Percentiles rank a stretch among this genome's conserved stretches.
These are phyloP conservation scores for Scytalidium sp. DNA, from an alignment of 2,329 filamentous ascomycete species.

Conservation along the genomic window DNA sequence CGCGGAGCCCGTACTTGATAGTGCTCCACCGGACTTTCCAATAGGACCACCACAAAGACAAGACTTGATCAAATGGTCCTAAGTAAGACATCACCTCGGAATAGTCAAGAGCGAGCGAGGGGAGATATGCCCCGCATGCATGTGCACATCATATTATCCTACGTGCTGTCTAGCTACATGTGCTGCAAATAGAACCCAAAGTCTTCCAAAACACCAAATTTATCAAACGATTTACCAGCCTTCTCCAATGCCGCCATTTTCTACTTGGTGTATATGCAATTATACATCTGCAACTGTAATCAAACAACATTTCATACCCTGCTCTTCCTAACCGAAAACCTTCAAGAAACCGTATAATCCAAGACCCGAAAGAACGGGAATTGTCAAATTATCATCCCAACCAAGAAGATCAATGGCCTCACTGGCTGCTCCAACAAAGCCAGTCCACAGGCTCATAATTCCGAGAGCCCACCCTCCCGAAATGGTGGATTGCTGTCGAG, in stretches of 20 bases:
- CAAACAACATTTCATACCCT: slow-evolving; percentile 1
- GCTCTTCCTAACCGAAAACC: slow-evolving; percentile 59
- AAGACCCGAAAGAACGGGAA: slow-evolving; percentile 84
- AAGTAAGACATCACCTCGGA: neutral
- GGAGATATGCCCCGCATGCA: neutral
- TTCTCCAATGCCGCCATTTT: neutral
- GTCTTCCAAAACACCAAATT: neutral
- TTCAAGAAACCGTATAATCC: slow-evolving; percentile 92
- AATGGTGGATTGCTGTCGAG: slow-evolving; percentile 56
- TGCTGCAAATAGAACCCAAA: neutral
- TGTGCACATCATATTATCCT: neutral
- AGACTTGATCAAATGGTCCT: no score
- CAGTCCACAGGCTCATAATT: slow-evolving; percentile 80
- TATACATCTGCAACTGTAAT: neutral
- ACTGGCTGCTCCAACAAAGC: slow-evolving; percentile 83
- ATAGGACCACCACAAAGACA: neutral
- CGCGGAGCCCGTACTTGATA: neutral
- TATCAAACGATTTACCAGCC: neutral
- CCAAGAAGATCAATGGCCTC: slow-evolving; percentile 90
- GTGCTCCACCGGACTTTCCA: neutral
- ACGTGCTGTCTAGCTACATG: neutral
- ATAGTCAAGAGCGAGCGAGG: neutral
- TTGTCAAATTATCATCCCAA: slow-evolving; percentile 97
- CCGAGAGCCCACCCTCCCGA: slow-evolving; percentile 71
- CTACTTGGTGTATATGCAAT: neutral